These are phyloP conservation scores for Apiospora marii DNA, from an alignment of 2,329 filamentous ascomycete species.

Conservation along the genomic window DNA sequence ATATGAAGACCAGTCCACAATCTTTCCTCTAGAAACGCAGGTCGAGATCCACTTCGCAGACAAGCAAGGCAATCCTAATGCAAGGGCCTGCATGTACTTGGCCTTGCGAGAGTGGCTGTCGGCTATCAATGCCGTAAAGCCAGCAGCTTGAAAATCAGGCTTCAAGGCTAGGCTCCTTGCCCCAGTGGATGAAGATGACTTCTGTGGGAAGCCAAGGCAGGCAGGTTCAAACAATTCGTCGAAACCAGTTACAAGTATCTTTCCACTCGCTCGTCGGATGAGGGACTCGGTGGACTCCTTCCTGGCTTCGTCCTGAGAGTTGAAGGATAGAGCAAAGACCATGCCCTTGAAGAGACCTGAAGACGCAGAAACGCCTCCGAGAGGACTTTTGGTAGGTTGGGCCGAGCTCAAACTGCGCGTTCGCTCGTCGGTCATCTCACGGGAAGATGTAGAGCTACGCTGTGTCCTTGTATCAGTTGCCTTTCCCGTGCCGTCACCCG, in stretches of 20 bases:
- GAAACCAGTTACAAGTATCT: constrained; percentile 77
- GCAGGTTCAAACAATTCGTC: constrained; percentile 75
- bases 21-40: constrained; percentile 66
- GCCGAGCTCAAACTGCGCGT: background rate
- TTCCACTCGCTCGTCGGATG: constrained; percentile 76
- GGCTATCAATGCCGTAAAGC: constrained; percentile 86
- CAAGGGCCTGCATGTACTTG: constrained; percentile 95
- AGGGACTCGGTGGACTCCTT: constrained; percentile 57
- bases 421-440: background rate
- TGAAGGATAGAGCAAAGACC: constrained; percentile 86
- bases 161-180: constrained; percentile 58
- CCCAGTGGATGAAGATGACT: constrained; percentile 33
- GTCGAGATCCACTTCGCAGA: constrained; percentile 81
- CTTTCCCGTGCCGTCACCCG: constrained; percentile 12
- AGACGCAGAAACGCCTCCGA: background rate
- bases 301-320: constrained; percentile 38
- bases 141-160: constrained; percentile 63
- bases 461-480: constrained; percentile 7
- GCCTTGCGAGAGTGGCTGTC: constrained; percentile 85
- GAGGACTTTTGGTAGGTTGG: background rate
- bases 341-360: constrained; percentile 76
- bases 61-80: constrained; percentile 86
- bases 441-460: constrained; percentile 12
- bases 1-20: constrained; percentile 82
- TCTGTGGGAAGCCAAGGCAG: constrained; percentile 39